Evolutionary conservation across 495 filamentous ascomycete species (phyloP), one percentile per base, ranked within the genome.

Genomic region (Parathielavia appendiculata): DNA sequence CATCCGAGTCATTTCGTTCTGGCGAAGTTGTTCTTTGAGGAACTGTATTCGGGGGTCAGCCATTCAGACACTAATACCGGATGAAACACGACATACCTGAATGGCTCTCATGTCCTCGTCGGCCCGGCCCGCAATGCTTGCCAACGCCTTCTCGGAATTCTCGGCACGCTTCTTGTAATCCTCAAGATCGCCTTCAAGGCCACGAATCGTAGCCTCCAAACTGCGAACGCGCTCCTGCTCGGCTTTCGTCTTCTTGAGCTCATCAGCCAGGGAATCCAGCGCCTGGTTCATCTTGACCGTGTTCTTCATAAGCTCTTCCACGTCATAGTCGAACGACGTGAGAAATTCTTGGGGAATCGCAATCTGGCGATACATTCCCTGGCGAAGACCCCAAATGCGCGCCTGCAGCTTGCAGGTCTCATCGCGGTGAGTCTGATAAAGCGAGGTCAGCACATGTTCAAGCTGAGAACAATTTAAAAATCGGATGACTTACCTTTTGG

Each of bases 371-470:
- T 52, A 35, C 30, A 63, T 34, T 53, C 57, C 61, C 49, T 59
- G 47, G 34, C 61, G 57, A 0, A 63, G 61, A 8, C 57, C 61
- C 52, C 57, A 59, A 12, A 63, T 19, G 23, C 61, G 61, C 44
- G 43, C 9, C 50, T 62, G 60, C 4, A 57, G 17, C 11, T 50
- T 51, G 40, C 45, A 36, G 7, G 35, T 50, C 41, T 58, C 35
- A 1, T 54, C 56, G 39, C 55, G 60, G 14, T 54, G 49, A 26
- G 17, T 35, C 60, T 62, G 46, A 22, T 19, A 16, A 13, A 7
- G 17, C 5, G 22, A 35, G 19, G 35, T 62, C 35, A 57, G 59
- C 53, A 40, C 17, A 17, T 1, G 2, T 19, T 4, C 4, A 45
- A 35, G 2, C 4, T 13, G 22, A 10, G 17, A 3, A 13, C 17